Evolutionary conservation across 768 basidiomycete genomes (phyloP).

Genomic region (Naganishia vaughanmartiniae): DNA sequence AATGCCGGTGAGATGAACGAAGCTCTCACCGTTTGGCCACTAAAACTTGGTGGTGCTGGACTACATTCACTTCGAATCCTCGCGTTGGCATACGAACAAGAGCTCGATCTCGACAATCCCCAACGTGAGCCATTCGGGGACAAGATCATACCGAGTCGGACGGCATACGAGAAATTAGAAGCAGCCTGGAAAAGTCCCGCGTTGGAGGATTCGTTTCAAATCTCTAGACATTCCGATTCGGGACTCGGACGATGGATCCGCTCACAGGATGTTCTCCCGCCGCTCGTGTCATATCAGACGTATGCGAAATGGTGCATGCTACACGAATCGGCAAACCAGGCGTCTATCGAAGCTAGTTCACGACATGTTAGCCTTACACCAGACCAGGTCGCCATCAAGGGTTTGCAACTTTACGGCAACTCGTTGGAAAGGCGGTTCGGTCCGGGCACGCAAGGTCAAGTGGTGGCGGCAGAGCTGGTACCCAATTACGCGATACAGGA

Average conservation of each 20-base stretch:
- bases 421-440: constrained; percentile 5
- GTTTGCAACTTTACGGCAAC: constrained; percentile 6
- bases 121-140: neutral
- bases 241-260: constrained; percentile 5
- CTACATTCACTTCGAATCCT: constrained; percentile 10
- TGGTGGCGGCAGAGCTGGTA: constrained; percentile 21
- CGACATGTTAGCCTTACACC: neutral
- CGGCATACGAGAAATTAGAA: constrained; percentile 11
- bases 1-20: neutral
- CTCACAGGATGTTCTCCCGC: neutral
- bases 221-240: constrained; percentile 2
- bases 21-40: constrained; percentile 21
- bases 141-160: neutral
- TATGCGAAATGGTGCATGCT: constrained; percentile 4
- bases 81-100: constrained; percentile 1
- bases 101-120: neutral
- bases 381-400: neutral
- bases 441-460: neutral
- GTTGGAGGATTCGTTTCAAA: neutral
- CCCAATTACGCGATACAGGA: constrained; percentile 25
- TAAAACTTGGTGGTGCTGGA: constrained; percentile 20
- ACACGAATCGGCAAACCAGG: neutral
- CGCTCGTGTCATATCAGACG: neutral
- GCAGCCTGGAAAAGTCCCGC: neutral
- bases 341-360: neutral